Conservation (phyloP, 2,329 filamentous ascomycete species). For the Fusarium liriodendri region DNA sequence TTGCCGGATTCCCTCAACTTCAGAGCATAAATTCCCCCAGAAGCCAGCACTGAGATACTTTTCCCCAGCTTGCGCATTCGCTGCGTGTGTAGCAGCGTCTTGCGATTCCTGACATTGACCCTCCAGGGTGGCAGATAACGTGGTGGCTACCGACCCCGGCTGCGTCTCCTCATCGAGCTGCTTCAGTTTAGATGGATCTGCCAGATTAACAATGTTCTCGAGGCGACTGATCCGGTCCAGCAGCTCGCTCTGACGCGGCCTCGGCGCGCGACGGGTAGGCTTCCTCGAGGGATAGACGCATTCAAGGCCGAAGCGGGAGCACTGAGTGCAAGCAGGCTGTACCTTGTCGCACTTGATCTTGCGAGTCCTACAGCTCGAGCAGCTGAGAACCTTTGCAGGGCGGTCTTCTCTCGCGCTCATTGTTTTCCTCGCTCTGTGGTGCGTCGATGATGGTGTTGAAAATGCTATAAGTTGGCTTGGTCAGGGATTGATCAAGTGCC, state of each 20-base stretch:
- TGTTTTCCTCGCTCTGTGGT: not conserved
- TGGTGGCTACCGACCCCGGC: not conserved
- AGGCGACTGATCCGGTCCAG: conserved; percentile 57
- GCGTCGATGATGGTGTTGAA: not conserved
- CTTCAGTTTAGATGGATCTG: conserved; percentile 47
- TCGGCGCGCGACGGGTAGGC: conserved; percentile 54
- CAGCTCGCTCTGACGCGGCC: conserved; percentile 56
- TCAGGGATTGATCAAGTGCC: conserved; percentile 13
- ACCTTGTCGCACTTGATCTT: conserved; percentile 71
- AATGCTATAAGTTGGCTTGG: conserved; percentile 22
- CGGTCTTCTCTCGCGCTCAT: conserved; percentile 36
- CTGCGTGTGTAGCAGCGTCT: conserved; percentile 30
- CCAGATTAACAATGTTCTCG: conserved; percentile 59
- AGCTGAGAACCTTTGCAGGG: conserved; percentile 57
- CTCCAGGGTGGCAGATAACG: conserved; percentile 18
- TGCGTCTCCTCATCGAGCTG: conserved; percentile 38
- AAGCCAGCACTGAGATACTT: conserved; percentile 57
- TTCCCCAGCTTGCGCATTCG: conserved; percentile 33
- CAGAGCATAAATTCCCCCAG: conserved; percentile 56
- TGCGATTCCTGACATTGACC: conserved; percentile 27
- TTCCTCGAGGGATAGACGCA: conserved; percentile 61
- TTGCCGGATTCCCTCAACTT: conserved; percentile 58
- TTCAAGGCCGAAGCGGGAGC: conserved; percentile 58
- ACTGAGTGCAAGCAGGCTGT: conserved; percentile 64
- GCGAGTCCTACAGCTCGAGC: conserved; percentile 71